phyloP scores from a whole-genome alignment of 2,329 filamentous ascomycete genomes.

The Rhynchosporium graminicola region DNA sequence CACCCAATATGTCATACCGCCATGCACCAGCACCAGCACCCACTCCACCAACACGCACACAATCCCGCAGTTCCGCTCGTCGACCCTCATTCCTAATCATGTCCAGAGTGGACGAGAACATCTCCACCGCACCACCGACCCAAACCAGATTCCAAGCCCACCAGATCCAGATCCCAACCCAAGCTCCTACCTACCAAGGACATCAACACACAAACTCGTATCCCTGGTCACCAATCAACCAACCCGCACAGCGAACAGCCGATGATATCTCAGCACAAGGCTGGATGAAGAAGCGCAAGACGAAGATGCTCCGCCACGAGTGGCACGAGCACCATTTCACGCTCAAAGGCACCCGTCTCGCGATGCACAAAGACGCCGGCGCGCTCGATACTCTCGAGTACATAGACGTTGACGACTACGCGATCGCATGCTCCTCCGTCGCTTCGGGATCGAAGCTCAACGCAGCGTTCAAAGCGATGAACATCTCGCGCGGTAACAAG shows the following conservation, averaged over 20 bases:
- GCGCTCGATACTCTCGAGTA: constrained; percentile 63
- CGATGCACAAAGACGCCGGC: constrained; percentile 71
- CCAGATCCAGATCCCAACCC: constrained; percentile 28
- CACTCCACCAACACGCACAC: constrained; percentile 31
- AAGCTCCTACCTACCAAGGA: constrained; percentile 33
- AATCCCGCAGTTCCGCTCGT: constrained; percentile 54
- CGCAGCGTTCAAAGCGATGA: constrained; percentile 82
- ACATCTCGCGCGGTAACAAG: constrained; percentile 55
- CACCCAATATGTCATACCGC: constrained; percentile 87
- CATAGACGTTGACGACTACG: constrained; percentile 86
- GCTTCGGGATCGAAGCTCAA: constrained; percentile 75
- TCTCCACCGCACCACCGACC: constrained; percentile 39
- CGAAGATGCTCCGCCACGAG: constrained; percentile 83
- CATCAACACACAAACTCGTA: constrained; percentile 28
- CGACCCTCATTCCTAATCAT: constrained; percentile 70
- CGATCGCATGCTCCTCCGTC: constrained; percentile 78
- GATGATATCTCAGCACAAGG: constrained; percentile 72
- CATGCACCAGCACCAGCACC: constrained; percentile 39
- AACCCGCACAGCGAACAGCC: constrained; percentile 33
- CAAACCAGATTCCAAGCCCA: constrained; percentile 24
- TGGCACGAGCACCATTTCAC: constrained; percentile 93
- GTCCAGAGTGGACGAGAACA: constrained; percentile 69
- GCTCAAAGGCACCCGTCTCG: constrained; percentile 71
- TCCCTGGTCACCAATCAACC: constrained; percentile 31
- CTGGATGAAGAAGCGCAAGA: constrained; percentile 93